These are phyloP conservation scores for Rhizophagus clarus DNA, from an alignment of 192 early-diverging fungal genomes.

Conservation along the genomic window DNA sequence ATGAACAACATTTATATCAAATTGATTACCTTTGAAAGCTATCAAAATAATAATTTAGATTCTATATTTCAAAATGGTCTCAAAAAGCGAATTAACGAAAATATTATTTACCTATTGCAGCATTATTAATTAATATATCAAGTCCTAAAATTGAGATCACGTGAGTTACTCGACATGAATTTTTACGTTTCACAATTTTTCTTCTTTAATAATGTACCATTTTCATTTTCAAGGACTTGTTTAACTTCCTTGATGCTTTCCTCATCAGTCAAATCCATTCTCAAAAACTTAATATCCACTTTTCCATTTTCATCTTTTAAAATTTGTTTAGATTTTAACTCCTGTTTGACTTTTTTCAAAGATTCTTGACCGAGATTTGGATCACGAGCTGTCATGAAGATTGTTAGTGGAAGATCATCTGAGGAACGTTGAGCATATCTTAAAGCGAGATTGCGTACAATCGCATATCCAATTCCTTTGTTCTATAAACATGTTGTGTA, in stretches of 20 bases:
- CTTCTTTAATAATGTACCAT: background rate
- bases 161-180: background rate
- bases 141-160: constrained; percentile 5
- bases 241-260: constrained; percentile 7
- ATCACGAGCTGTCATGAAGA: constrained; percentile 10
- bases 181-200: background rate
- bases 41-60: background rate
- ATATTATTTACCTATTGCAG: constrained; percentile 24
- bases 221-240: background rate
- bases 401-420: background rate
- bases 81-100: background rate
- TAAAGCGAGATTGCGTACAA: constrained; percentile 23
- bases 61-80: background rate
- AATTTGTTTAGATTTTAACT: constrained; percentile 11
- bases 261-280: constrained; percentile 20
- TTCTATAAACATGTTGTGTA: background rate
- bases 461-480: constrained; percentile 34
- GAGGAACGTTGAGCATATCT: background rate
- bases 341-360: background rate
- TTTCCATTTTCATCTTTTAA: constrained; percentile 24
- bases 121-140: constrained; percentile 30
- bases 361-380: constrained; percentile 11
- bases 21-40: constrained; percentile 3
- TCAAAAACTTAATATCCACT: constrained; percentile 19
- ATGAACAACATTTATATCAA: constrained; percentile 22